phyloP scores from a whole-genome alignment of 1,139 yeast species.

The Geotrichum candidum region DNA sequence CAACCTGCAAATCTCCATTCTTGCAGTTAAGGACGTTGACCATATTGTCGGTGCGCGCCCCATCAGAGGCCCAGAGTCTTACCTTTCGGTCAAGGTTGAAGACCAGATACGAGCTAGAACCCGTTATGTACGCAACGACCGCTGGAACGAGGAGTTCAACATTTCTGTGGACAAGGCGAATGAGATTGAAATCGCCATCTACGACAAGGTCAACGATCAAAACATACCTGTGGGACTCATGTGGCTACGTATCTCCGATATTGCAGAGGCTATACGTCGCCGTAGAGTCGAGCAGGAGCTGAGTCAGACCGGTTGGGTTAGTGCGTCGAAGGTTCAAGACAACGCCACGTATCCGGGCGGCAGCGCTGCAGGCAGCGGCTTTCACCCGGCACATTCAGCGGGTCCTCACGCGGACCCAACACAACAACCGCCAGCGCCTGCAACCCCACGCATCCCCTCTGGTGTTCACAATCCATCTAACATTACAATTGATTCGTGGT shows the following conservation, averaged over 20 bases:
- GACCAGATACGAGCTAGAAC: slow-evolving; percentile 78
- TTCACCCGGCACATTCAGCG: background rate
- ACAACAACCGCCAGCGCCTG: background rate
- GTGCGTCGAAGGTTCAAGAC: slow-evolving; percentile 49
- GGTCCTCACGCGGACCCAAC: background rate
- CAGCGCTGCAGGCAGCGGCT: background rate
- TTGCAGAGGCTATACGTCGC: slow-evolving; percentile 90
- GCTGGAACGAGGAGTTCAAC: slow-evolving; percentile 79
- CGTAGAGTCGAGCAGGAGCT: slow-evolving; percentile 74
- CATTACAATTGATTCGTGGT: slow-evolving; percentile 65
- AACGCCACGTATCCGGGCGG: slow-evolving; percentile 8
- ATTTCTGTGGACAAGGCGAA: slow-evolving; percentile 84
- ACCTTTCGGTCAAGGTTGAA: slow-evolving; percentile 73
- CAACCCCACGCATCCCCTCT: background rate
- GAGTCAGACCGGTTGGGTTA: slow-evolving; percentile 79
- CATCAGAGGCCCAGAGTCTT: slow-evolving; percentile 73
- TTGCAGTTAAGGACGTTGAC: slow-evolving; percentile 82
- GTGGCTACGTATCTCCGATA: slow-evolving; percentile 85
- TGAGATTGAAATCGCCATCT: slow-evolving; percentile 81
- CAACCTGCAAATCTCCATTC: slow-evolving; percentile 58
- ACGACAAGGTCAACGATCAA: slow-evolving; percentile 64
- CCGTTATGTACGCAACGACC: slow-evolving; percentile 65
- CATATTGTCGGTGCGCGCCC: slow-evolving; percentile 81
- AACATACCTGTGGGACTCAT: slow-evolving; percentile 86
- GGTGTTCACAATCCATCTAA: background rate